Evolutionary conservation across 495 filamentous ascomycete genomes (phyloP).

Genomic region (Lasiosphaeriaceae sp.): DNA sequence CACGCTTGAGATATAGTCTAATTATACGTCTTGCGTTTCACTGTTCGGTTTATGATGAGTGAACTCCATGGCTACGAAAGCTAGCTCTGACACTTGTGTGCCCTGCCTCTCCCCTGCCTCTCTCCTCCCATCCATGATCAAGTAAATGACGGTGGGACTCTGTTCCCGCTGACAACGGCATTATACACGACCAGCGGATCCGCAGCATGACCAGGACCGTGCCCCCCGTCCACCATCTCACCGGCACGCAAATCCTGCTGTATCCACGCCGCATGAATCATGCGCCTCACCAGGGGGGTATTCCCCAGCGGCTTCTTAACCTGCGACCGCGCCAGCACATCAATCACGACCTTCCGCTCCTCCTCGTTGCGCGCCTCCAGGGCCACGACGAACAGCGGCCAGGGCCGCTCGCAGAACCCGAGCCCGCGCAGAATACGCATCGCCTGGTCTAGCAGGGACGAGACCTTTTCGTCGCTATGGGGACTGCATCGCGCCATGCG

Average conservation of each 20-base stretch:
- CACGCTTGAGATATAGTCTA: too few relatives aligned
- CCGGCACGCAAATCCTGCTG: not conserved
- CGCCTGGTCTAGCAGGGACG: constrained; percentile 3
- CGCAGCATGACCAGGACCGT: not conserved
- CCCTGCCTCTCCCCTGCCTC: too few relatives aligned
- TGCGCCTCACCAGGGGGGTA: not conserved
- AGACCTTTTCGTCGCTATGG: not conserved
- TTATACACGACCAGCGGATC: constrained; percentile 10
- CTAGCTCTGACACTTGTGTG: too few relatives aligned
- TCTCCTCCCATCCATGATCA: not conserved
- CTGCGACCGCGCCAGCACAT: not conserved
- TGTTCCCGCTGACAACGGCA: not conserved
- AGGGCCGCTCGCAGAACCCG: not conserved
- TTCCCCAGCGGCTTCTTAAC: constrained; percentile 3
- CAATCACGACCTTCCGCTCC: not conserved
- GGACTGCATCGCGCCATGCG: constrained; percentile 12
- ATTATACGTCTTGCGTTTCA: too few relatives aligned
- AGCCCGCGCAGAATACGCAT: not conserved
- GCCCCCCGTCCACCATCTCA: not conserved
- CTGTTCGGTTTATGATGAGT: too few relatives aligned
- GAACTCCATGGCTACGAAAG: too few relatives aligned
- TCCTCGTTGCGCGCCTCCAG: constrained; percentile 6
- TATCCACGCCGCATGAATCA: constrained; percentile 7
- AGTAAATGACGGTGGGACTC: not conserved
- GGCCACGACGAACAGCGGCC: constrained; percentile 6